These are phyloP conservation scores for Termitomyces sp. DNA, from an alignment of 768 basidiomycete genomes.

Conservation along the genomic window DNA sequence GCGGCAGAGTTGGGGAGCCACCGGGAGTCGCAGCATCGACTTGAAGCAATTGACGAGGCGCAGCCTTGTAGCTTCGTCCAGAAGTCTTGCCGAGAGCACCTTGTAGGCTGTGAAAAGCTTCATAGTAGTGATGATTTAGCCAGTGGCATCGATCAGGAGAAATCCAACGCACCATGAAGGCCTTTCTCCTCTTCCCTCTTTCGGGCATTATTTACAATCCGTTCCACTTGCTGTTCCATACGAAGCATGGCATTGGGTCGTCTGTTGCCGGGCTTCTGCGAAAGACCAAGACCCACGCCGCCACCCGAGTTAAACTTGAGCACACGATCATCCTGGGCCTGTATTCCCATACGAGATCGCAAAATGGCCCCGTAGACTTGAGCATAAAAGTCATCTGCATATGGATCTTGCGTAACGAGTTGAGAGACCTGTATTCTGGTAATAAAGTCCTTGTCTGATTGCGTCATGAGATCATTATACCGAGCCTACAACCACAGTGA, in stretches of 20 bases:
- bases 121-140: not conserved
- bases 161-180: constrained; percentile 37
- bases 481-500: constrained; percentile 51
- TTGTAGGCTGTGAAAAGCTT: constrained; percentile 74
- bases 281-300: constrained; percentile 80
- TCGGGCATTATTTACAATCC: constrained; percentile 89
- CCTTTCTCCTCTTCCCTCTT: constrained; percentile 84
- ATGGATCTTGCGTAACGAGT: constrained; percentile 95
- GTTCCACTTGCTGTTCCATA: constrained; percentile 94
- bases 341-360: constrained; percentile 72
- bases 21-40: constrained; percentile 54
- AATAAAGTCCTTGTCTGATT: constrained; percentile 99
- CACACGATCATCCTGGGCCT: constrained; percentile 69
- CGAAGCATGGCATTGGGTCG: constrained; percentile 85
- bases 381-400: constrained; percentile 97
- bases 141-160: not conserved
- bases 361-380: constrained; percentile 89
- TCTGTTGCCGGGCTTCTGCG: constrained; percentile 60
- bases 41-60: constrained; percentile 93
- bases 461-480: constrained; percentile 94
- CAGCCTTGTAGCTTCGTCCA: constrained; percentile 89
- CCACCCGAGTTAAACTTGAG: constrained; percentile 80
- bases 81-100: constrained; percentile 95
- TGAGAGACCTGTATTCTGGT: constrained; percentile 98
- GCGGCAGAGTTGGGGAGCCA: constrained; percentile 37